Conservation (phyloP, 169 alveolate genomes). For the Eimeria zaria region DNA sequence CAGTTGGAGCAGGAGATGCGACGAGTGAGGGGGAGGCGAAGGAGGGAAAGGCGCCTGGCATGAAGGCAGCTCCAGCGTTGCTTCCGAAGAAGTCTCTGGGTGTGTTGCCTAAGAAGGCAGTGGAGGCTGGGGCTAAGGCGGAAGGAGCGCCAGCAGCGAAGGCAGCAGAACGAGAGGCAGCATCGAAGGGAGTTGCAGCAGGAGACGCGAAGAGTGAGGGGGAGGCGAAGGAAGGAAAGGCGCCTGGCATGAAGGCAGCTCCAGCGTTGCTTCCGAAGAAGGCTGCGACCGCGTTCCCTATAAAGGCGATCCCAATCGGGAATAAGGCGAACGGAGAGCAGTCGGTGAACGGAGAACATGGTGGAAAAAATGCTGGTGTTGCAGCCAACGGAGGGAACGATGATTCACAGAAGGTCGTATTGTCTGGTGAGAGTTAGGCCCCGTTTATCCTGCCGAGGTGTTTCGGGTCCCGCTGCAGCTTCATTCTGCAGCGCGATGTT, state of each 20-base stretch:
- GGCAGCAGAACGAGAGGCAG: constrained; percentile 11
- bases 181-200: background rate
- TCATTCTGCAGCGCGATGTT: too few species aligned
- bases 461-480: too few species aligned
- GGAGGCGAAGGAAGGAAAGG: constrained; percentile 16
- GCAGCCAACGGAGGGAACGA: too few species aligned
- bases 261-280: constrained; percentile 2
- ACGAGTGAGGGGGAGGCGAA: constrained; percentile 5
- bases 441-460: too few species aligned
- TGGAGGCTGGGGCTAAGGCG: background rate
- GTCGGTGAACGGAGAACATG: background rate
- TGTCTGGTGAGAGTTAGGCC: too few species aligned
- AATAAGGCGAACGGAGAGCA: background rate
- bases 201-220: background rate
- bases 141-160: background rate
- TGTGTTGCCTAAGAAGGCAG: constrained; percentile 39
- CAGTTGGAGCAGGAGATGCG: background rate
- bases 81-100: background rate
- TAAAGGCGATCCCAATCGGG: background rate
- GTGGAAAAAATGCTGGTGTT: too few species aligned
- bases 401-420: too few species aligned
- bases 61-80: constrained; percentile 1
- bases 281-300: background rate
- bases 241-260: background rate
- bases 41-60: background rate